These are phyloP conservation scores for Saccharomycopsis selenospora DNA, from an alignment of 805 yeast species.

Conservation along the genomic window DNA sequence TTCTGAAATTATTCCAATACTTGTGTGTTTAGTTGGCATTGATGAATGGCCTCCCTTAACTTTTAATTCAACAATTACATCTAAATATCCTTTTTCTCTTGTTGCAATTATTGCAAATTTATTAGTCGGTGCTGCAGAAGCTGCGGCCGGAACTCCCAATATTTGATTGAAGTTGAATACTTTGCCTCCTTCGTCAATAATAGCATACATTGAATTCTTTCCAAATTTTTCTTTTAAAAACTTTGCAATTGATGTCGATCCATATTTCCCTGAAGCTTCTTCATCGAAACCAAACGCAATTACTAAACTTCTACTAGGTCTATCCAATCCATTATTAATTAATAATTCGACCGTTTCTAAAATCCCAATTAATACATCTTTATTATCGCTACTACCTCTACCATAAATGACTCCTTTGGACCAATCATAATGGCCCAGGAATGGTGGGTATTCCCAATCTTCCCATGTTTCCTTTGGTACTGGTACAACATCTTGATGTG, in stretches of 20 bases:
- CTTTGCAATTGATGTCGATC: conserved; percentile 47
- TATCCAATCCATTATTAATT: conserved; percentile 40
- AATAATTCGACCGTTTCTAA: conserved; percentile 57
- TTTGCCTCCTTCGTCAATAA: conserved; percentile 64
- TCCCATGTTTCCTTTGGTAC: conserved; percentile 48
- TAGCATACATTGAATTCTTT: conserved; percentile 46
- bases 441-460: conserved; percentile 66
- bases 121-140: no score
- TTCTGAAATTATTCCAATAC: conserved; percentile 66
- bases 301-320: conserved; percentile 54
- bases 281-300: conserved; percentile 75
- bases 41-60: conserved; percentile 80
- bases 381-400: conserved; percentile 72
- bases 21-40: conserved; percentile 73
- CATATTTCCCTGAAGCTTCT: conserved; percentile 56
- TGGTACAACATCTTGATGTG: conserved; percentile 80
- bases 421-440: conserved; percentile 65
- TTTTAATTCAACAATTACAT: conserved; percentile 41
- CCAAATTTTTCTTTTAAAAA: conserved; percentile 53
- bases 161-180: conserved; percentile 36
- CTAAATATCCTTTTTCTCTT: conserved; percentile 58
- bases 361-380: conserved; percentile 57
- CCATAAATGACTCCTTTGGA: conserved; percentile 61
- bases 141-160: conserved; percentile 38
- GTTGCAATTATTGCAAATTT: conserved; percentile 51